Base-by-base conservation (phyloP, 768 basidiomycete species). In the Leccinum longicurvipes region DNA sequence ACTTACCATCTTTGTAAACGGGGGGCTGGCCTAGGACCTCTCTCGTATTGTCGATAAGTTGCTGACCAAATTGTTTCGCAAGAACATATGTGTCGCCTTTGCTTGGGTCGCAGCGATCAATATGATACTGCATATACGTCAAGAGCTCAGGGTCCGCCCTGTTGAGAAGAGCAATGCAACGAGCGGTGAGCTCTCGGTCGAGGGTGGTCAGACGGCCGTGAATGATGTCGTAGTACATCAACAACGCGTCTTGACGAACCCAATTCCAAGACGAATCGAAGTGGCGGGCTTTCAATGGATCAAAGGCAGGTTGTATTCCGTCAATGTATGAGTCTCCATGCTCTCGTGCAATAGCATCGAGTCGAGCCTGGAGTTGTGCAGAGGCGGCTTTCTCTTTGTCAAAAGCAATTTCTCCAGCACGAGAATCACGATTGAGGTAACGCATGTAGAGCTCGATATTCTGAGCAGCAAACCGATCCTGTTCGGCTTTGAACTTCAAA, bases 191-290 rank as follows among this genome's bases (percentile, higher is more conserved):
- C 69, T 96, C 93, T 51, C 93, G 89, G 67, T 98, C 94, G 60
- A 98, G 91, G 17, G 93, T 93, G 23, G 88, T 94, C 53, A 97
- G 83, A 45, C 89, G 86, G 47, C 97, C 97, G 63, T 94, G 93
- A 64, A 99, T 93, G 74, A 99, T 97, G 71, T 98, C 96, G 73
- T 95, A 98, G 77, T 87, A 98, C 93, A 99, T 95, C 57, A 93
- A 77, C 25, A 98, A 79, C 15, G 94, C 93, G 59, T 97, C 95
- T 75, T 99, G 97, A 57, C 96, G 87, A 45, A 89, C 96, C 97
- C 97, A 99, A 69, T 99, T 99, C 97, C 96, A 99, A 6, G 90
- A 93, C 2, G 96, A 98, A 70, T 98, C 95, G 78, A 99, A 98
- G 69, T 89, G 94, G 46, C 97, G 91, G 12, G 95, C 97, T 74